phyloP scores from a whole-genome alignment of 2,329 filamentous ascomycete species.

The Sarocladiaceae sp. region DNA sequence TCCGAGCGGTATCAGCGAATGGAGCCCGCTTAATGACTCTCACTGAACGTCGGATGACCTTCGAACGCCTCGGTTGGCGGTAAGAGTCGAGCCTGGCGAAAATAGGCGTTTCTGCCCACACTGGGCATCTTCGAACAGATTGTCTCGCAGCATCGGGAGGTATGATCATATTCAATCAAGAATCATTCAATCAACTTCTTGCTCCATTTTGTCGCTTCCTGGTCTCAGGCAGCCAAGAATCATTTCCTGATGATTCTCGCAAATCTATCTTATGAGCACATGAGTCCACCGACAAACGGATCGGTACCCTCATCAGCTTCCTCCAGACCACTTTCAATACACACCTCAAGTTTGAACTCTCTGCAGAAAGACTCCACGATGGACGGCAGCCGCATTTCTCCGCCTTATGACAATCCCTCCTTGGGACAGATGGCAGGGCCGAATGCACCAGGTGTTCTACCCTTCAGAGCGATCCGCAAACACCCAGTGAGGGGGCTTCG shows the following conservation, averaged over 20 bases:
- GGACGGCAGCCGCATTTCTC: constrained; percentile 7
- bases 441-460: neutral
- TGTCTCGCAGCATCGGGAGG: neutral
- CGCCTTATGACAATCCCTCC: constrained; percentile 21
- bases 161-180: neutral
- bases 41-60: no score
- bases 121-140: neutral
- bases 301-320: no score
- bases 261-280: no score
- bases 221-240: neutral
- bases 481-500: constrained; percentile 20
- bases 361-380: neutral
- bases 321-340: neutral
- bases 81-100: no score
- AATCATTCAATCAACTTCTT: neutral
- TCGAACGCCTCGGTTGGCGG: neutral
- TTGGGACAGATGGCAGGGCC: constrained; percentile 16
- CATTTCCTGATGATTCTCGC: no score
- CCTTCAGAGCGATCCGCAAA: constrained; percentile 12
- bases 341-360: neutral
- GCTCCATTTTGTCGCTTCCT: neutral
- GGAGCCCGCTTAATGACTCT: no score
- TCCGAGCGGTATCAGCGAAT: no score
- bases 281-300: no score
- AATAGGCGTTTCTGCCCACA: no score